Base-by-base conservation (phyloP, 2,329 filamentous ascomycete genomes). In the Alternaria sp. region DNA sequence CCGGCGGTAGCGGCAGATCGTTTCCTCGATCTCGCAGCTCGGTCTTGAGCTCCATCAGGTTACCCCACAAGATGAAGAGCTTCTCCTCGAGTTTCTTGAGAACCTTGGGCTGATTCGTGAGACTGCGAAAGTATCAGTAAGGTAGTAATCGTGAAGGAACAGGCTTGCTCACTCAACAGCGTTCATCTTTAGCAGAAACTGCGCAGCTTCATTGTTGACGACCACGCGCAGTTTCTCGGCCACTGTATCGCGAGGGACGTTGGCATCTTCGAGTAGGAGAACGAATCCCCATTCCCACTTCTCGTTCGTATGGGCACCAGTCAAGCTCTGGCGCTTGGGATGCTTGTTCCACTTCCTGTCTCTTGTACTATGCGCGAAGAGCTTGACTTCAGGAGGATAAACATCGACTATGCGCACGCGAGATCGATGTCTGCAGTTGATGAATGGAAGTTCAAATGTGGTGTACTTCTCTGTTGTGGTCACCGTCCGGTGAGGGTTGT, bases 251-350 rank as follows among this genome's bases (percentile, higher is more conserved):
- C 68, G 64, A 8, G 73, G 64, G 10, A 72, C 43, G 23, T 81
- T 77, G 0, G 87, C 89, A 67, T 94, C 92, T 78, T 97, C 92
- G 1, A 97, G 87, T 12, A 91, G 84, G 23, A 98, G 84, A 21
- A 87, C 88, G 79, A 97, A 97, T 14, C 87, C 86, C 94, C 94
- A 97, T 78, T 96, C 89, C 92, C 93, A 97, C 8, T 78, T 58
- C 37, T 87, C 85, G 54, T 81, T 67, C 1, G 14, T 20, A 5
- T 77, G 51, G 30, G 86, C 85, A 49, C 81, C 58, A 6, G 5
- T 47, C 1, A 43, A 37, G 9, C 47, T 44, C 49, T 60, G 86
- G 26, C 89, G 85, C 20, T 68, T 65, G 8, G 78, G 54, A 56
- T 62, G 60, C 28, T 64, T 53, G 54, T 74, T 73, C 68, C 78